Base-by-base conservation (phyloP, 1,139 yeast species). In the Scheffersomyces titani region DNA sequence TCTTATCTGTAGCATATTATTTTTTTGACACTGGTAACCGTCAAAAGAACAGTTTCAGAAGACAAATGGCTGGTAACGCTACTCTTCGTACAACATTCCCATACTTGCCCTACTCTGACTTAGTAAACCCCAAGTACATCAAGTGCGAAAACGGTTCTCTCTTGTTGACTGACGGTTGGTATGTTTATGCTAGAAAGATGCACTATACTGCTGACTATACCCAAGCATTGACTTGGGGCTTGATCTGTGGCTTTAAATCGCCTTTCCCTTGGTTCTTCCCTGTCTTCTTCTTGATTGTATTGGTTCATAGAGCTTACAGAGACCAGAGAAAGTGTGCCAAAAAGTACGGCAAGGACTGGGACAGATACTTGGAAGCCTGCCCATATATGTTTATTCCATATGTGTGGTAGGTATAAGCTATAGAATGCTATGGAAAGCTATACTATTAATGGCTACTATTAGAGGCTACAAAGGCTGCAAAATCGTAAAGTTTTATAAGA, bases 231-330 rank as follows among this genome's bases (percentile, higher is more conserved):
- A 84, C 96, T 52, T 94, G 99, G 99, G 97, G 96, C 9, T 80
- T 94, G 61, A 84, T 88, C 61, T 92, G 98, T 73, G 99, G 99
- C 1, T 86, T 88, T 72, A 81, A 79, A 49, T 90, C 97, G 5
- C 91, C 94, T 53, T 85, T 94, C 79, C 97, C 98, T 51, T 94
- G 97, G 94, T 94, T 94, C 76, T 94, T 90, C 85, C 98, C 99
- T 2, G 77, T 81, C 46, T 94, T 94, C 79, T 94, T 92, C 84
- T 84, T 92, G 61, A 78, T 88, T 65, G 97, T 92, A 61, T 85
- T 94, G 71, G 74, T 89, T 54, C 99, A 94, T 74, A 88, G 99
- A 74, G 92, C 97, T 47, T 72, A 78, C 62, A 88, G 99, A 76
- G 99, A 94, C 76, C 84, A 87, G 63, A 83, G 86, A 64, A 92